Conservation (phyloP, 805 yeast species). For the Candida maris region DNA sequence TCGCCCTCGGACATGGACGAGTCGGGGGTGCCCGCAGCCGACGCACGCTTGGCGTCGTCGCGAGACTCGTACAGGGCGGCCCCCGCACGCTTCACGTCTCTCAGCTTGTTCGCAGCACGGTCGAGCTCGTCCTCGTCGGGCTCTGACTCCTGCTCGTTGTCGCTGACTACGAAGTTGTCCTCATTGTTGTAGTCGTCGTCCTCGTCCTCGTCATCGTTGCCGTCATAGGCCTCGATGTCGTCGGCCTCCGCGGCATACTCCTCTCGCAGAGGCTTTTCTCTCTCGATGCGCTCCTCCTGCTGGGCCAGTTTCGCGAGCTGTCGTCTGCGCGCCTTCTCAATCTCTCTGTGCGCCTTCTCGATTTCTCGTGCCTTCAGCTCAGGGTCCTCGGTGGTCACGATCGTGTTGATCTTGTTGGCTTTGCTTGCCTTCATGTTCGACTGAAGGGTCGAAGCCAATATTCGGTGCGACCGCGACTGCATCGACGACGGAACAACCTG, state of each 20-base stretch:
- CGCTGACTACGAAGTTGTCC: constrained; percentile 36
- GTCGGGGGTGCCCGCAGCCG: constrained; percentile 24
- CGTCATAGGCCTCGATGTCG: constrained; percentile 40
- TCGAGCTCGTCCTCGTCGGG: constrained; percentile 39
- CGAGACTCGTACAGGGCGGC: constrained; percentile 46
- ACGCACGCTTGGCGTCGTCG: constrained; percentile 44
- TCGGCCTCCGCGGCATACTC: constrained; percentile 10
- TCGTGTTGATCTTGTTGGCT: constrained; percentile 46
- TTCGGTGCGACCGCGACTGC: constrained; percentile 75
- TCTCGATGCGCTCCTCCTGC: constrained; percentile 57
- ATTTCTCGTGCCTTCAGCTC: constrained; percentile 61
- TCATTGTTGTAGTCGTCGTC: constrained; percentile 30
- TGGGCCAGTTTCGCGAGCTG: constrained; percentile 48
- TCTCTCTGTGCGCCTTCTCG: constrained; percentile 63
- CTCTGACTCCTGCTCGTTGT: constrained; percentile 31
- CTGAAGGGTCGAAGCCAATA: constrained; percentile 68
- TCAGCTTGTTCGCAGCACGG: constrained; percentile 56
- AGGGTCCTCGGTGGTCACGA: constrained; percentile 61
- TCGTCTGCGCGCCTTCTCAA: constrained; percentile 62
- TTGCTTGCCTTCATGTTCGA: constrained; percentile 42
- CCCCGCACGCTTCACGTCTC: constrained; percentile 52
- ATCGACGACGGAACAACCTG: constrained; percentile 89
- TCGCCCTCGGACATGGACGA: no score
- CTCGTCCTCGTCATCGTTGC: constrained; percentile 32
- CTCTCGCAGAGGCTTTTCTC: constrained; percentile 21